A percentile compares a stretch with the other conserved stretches of the same genome.
Conservation (phyloP, 768 basidiomycete species). For the Strobilomyces echinocephalus region DNA sequence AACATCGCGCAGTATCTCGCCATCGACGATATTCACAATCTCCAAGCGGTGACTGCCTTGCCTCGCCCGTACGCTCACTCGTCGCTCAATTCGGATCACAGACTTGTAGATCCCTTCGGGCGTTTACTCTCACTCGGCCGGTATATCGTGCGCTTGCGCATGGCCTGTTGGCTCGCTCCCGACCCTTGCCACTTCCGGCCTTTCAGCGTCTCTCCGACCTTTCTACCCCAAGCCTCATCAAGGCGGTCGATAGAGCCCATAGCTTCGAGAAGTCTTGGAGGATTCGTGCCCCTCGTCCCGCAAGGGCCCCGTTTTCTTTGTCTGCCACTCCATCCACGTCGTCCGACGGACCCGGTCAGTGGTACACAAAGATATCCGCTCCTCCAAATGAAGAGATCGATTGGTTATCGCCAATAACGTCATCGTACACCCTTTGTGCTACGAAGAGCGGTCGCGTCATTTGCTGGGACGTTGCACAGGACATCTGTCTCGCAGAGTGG, state of each 20-base stretch:
- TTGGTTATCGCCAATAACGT: constrained; percentile 74
- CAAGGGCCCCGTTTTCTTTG: constrained; percentile 27
- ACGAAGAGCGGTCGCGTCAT: constrained; percentile 73
- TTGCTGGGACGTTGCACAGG: constrained; percentile 68
- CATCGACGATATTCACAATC: constrained; percentile 52
- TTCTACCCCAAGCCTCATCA: constrained; percentile 55
- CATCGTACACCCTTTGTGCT: constrained; percentile 70
- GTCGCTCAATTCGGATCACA: constrained; percentile 21
- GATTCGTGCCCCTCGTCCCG: constrained; percentile 51
- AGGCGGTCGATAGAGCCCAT: constrained; percentile 58
- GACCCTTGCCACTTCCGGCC: constrained; percentile 63
- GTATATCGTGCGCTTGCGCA: constrained; percentile 64
- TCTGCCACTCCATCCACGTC: constrained; percentile 26
- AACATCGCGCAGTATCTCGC: constrained; percentile 63
- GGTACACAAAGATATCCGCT: constrained; percentile 67
- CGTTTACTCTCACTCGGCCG: constrained; percentile 59
- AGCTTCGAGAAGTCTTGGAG: constrained; percentile 62
- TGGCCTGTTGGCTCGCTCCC: constrained; percentile 58
- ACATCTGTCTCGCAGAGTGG: constrained; percentile 64
- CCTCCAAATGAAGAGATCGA: constrained; percentile 68
- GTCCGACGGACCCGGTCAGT: constrained; percentile 28
- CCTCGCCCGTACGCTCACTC: background rate
- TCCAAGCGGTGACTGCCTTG: constrained; percentile 52
- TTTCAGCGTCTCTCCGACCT: constrained; percentile 68
- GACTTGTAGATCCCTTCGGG: constrained; percentile 59